Percentiles rank a stretch among this genome's conserved stretches.
phyloP scores from a whole-genome alignment of 257 asterid genomes.

The Lantana camara region DNA sequence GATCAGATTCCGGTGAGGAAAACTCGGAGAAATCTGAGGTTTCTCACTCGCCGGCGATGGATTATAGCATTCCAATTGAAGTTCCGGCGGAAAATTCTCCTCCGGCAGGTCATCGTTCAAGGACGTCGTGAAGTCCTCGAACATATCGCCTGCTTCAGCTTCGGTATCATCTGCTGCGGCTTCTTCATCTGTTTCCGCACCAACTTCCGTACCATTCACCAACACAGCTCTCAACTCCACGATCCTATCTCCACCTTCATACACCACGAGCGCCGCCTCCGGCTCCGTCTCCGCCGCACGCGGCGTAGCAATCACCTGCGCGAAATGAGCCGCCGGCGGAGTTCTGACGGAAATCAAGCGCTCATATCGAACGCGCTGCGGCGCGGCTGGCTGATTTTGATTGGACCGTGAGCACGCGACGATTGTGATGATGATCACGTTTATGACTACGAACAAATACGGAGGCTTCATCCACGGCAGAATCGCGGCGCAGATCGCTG shows the following conservation, averaged over 20 bases:
- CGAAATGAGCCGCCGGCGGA: conserved; percentile 31
- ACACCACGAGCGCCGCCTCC: conserved; percentile 25
- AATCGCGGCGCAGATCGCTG: conserved; percentile 36
- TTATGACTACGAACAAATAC: conserved; percentile 51
- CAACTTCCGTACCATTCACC: conserved; percentile 45
- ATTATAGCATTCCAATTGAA: conserved; percentile 23
- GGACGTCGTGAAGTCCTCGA: conserved; percentile 3
- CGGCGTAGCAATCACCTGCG: conserved; percentile 13
- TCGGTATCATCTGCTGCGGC: background rate
- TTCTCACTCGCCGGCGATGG: conserved; percentile 19
- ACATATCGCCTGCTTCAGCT: conserved; percentile 15
- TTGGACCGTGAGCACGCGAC: conserved; percentile 49
- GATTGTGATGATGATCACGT: conserved; percentile 59
- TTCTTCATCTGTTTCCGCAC: conserved; percentile 27
- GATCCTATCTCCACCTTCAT: conserved; percentile 22
- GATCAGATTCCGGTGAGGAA: conserved; percentile 27
- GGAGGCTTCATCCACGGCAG: conserved; percentile 55
- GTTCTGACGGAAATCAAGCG: conserved; percentile 36
- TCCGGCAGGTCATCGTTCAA: background rate
- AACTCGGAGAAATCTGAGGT: conserved; percentile 20
- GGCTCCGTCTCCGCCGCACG: conserved; percentile 10
- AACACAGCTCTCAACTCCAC: conserved; percentile 44
- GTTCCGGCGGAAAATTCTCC: conserved; percentile 23
- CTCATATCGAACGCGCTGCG: conserved; percentile 10
- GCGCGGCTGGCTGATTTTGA: conserved; percentile 17